Evolutionary conservation across 345 rosid genomes (phyloP), one percentile per base, ranked within the genome.

Genomic region (Bruguiera parviflora): DNA sequence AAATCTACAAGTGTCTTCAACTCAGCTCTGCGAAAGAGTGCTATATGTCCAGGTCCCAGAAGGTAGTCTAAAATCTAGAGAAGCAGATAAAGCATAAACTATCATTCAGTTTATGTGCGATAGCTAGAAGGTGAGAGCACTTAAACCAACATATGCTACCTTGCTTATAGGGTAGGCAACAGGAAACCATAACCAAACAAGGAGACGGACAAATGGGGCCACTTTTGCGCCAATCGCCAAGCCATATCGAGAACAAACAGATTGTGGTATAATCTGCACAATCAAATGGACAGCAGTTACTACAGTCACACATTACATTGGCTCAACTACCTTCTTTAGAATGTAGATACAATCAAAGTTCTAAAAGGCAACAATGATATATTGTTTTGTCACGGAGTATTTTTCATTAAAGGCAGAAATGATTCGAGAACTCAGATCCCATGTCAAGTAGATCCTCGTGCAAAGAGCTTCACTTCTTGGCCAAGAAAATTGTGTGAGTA

Each of bases 1-100:
- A 95, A 71, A 78, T 88, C 60, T 52, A 95, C 99, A 68, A 95
- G 97, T 33, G 99, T 92, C 87, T 95, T 95, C 82, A 95, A 79
- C 88, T 95, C 99, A 70, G 99, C 99, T 85, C 99, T 88, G 75
- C 99, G 96, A 56, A 95, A 92, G 52, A 92, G 96, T 29, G 98
- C 99, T 49, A 82, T 92, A 73, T 79, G 97, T 64, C 91, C 86
- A 71, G 90, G 94, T 31, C 99, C 99, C 78, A 95, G 83, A 20
- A 95, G 84, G 78, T 15, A 85, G 72, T 95, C 98, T 61, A 95
- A 72, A 49, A 95, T 83, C 99, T 95, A 85, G 52, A 79, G 64
- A 58, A 73, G 15, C 63, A 71, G 24, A 71, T 4, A 61, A 57
- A 68, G 13, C 39, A 62, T 31, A 15, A 31, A 21, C 4, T 61